Evolutionary conservation across 2,329 filamentous ascomycete species (phyloP), one percentile per base, ranked within the genome.

Genomic region (Phyllosticta ampelicida): DNA sequence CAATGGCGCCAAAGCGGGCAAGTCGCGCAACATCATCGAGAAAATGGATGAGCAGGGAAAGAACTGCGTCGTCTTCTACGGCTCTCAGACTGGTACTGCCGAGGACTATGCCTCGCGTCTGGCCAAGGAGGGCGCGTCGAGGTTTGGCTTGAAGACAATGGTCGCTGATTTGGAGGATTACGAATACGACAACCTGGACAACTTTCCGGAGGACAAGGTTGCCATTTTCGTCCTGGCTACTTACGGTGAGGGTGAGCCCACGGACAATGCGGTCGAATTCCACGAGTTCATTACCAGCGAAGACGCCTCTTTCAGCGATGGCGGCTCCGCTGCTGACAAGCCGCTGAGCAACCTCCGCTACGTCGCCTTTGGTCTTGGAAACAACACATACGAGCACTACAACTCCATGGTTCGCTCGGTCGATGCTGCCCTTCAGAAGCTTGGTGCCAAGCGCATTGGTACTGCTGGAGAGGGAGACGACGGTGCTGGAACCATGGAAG

Each of bases 351-450:
- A 89, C 67, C 82, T 99, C 70, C 92, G 91, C 73, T 99, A 91
- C 70, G 90, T 99, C 68, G 83, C 90, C 59, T 99, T 99, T 68
- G 94, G 94, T 68, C 84, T 99, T 48, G 94, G 94, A 65, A 99
- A 99, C 80, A 99, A 97, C 79, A 97, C 94, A 26, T 99, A 99
- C 72, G 94, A 99, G 72, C 94, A 99, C 79, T 99, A 96, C 81
- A 99, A 99, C 78, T 87, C 87, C 55, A 96, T 99, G 90, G 91
- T 99, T 61, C 90, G 92, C 72, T 89, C 92, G 63, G 86, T 97
- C 60, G 85, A 94, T 75, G 85, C 87, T 71, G 85, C 85, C 62
- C 78, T 99, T 60, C 80, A 84, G 68, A 92, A 88, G 68, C 80
- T 95, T 19, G 94, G 94, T 61, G 94, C 88, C 11, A 80, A 85